Conservation (phyloP, 768 basidiomycete species). For the Boletus vermiculosoides region DNA sequence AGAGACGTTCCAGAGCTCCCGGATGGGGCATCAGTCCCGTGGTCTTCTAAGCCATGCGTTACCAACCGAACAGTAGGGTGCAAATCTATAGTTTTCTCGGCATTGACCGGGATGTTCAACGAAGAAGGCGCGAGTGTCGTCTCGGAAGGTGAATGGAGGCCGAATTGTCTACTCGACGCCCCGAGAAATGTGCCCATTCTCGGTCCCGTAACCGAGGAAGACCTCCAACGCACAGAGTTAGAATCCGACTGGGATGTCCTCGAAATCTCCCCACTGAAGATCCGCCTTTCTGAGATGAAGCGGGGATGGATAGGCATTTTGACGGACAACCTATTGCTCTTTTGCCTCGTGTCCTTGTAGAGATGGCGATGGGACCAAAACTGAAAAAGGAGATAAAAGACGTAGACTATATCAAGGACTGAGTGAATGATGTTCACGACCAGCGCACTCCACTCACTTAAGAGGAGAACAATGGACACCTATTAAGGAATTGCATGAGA, state of each 20-base stretch:
- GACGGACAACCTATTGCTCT: slow-evolving; percentile 39
- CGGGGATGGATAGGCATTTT: slow-evolving; percentile 32
- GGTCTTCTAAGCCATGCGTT: slow-evolving; percentile 8
- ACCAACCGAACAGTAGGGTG: slow-evolving; percentile 29
- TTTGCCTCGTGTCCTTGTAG: slow-evolving; percentile 48
- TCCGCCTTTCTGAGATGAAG: slow-evolving; percentile 26
- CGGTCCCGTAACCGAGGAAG: slow-evolving; percentile 12
- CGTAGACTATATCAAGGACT: slow-evolving; percentile 42
- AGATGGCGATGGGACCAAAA: slow-evolving; percentile 55
- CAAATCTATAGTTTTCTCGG: slow-evolving; percentile 9
- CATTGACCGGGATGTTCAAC: not conserved
- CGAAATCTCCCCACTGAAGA: slow-evolving; percentile 25
- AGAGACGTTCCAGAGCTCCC: slow-evolving; percentile 7
- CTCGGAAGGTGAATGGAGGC: slow-evolving; percentile 28
- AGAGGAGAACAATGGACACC: slow-evolving; percentile 53
- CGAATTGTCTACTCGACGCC: slow-evolving; percentile 7
- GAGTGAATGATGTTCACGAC: not conserved
- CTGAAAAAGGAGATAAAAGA: slow-evolving; percentile 51
- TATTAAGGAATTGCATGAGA: slow-evolving; percentile 17
- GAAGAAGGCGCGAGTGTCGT: slow-evolving; percentile 21
- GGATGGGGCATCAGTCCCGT: not conserved
- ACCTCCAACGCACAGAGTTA: slow-evolving; percentile 15
- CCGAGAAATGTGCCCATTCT: slow-evolving; percentile 11
- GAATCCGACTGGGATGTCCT: slow-evolving; percentile 22
- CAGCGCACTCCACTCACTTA: slow-evolving; percentile 38